These are phyloP conservation scores for Coemansia sp. DNA, from an alignment of 192 early-diverging fungal genomes.

Conservation along the genomic window DNA sequence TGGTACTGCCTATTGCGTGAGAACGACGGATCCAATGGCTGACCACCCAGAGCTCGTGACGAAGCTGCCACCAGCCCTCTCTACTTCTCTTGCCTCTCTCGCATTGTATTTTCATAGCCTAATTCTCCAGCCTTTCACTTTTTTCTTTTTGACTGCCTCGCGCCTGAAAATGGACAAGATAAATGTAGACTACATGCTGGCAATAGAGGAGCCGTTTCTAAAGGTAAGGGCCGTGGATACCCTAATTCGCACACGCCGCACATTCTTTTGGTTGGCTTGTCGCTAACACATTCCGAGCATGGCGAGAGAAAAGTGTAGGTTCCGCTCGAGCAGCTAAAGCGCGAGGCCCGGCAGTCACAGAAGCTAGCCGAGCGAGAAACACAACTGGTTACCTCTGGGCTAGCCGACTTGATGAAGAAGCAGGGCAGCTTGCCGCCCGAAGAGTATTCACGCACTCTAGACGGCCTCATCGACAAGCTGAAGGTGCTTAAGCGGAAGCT, in stretches of 20 bases:
- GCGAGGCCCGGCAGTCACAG: conserved; percentile 66
- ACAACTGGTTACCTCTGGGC: conserved; percentile 19
- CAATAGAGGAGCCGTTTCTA: conserved; percentile 91
- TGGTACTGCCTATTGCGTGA: neutral
- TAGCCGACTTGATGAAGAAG: conserved; percentile 27
- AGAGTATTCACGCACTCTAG: conserved; percentile 59
- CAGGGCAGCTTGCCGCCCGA: conserved; percentile 48
- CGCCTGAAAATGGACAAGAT: conserved; percentile 61
- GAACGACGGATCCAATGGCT: neutral
- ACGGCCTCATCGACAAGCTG: conserved; percentile 65
- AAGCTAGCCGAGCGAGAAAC: conserved; percentile 84
- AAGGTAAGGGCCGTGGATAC: conserved; percentile 60
- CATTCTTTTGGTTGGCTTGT: neutral
- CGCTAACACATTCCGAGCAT: neutral
- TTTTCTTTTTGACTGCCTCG: neutral
- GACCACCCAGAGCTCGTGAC: neutral
- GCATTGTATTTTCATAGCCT: neutral
- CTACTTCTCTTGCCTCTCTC: neutral
- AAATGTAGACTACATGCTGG: conserved; percentile 77
- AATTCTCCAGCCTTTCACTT: neutral
- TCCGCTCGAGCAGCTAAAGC: conserved; percentile 84
- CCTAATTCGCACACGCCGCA: neutral
- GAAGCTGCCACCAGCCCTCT: neutral
- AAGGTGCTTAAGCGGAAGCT: conserved; percentile 75
- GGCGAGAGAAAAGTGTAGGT: conserved; percentile 53